These are phyloP conservation scores for Pluteus cervinus DNA, from an alignment of 768 basidiomycete genomes.

Conservation along the genomic window DNA sequence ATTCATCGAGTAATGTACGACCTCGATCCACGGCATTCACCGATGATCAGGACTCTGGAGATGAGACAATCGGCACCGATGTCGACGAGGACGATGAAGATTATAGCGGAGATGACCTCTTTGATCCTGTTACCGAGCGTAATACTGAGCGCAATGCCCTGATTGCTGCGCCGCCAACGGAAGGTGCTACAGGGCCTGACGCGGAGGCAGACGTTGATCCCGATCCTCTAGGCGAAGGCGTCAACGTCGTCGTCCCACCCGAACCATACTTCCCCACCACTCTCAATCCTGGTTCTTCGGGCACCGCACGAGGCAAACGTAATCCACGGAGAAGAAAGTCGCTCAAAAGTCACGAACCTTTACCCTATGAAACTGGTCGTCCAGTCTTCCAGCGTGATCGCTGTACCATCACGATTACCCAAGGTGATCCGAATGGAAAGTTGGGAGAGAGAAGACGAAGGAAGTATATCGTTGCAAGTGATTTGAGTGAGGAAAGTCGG, in stretches of 20 bases:
- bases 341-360: conserved; percentile 53
- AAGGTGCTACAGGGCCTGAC: conserved; percentile 29
- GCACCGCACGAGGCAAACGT: conserved; percentile 33
- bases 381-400: conserved; percentile 88
- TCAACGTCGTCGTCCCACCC: conserved; percentile 80
- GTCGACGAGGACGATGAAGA: conserved; percentile 48
- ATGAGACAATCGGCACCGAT: conserved; percentile 46
- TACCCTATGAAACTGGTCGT: conserved; percentile 63
- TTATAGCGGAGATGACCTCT: conserved; percentile 53
- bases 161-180: conserved; percentile 22
- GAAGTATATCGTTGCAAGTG: conserved; percentile 87
- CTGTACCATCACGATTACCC: conserved; percentile 83
- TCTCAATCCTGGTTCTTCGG: conserved; percentile 45
- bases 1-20: conserved; percentile 46
- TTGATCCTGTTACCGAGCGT: conserved; percentile 77
- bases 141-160: conserved; percentile 86
- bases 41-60: conserved; percentile 57
- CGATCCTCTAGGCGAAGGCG: conserved; percentile 88
- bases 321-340: conserved; percentile 56
- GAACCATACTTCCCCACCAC: conserved; percentile 80
- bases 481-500: conserved; percentile 88
- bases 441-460: conserved; percentile 49
- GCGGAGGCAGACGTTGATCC: conserved; percentile 68
- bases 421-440: conserved; percentile 70
- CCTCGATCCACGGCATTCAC: conserved; percentile 58